These are phyloP conservation scores for Monosporozyma unispora DNA, from an alignment of 805 yeast genomes.

Conservation along the genomic window DNA sequence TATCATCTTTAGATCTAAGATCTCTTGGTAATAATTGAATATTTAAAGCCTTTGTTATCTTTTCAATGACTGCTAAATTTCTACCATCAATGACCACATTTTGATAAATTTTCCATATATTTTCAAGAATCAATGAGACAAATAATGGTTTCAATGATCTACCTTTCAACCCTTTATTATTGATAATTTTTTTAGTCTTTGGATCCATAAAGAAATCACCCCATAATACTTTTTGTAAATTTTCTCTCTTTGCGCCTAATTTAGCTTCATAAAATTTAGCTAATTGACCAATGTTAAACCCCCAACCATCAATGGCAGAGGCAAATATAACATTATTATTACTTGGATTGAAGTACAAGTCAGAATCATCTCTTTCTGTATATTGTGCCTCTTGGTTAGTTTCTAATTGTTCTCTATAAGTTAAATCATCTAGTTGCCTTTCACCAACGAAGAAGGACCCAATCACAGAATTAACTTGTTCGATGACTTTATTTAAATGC, in stretches of 20 bases:
- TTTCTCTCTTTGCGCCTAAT: slow-evolving; percentile 73
- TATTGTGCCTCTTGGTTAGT: slow-evolving; percentile 40
- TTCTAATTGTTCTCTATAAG: slow-evolving; percentile 61
- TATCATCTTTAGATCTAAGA: slow-evolving; percentile 67
- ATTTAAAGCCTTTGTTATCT: slow-evolving; percentile 61
- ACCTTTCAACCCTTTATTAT: slow-evolving; percentile 54
- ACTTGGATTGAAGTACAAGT: slow-evolving; percentile 78
- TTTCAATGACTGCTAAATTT: slow-evolving; percentile 62
- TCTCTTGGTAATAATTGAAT: slow-evolving; percentile 69
- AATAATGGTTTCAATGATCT: slow-evolving; percentile 67
- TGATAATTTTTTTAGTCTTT: slow-evolving; percentile 74
- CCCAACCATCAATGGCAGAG: slow-evolving; percentile 95
- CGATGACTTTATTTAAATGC: slow-evolving; percentile 70
- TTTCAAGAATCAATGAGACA: slow-evolving; percentile 79
- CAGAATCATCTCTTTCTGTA: slow-evolving; percentile 70
- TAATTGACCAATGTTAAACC: slow-evolving; percentile 82
- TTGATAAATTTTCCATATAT: slow-evolving; percentile 85
- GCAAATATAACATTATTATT: slow-evolving; percentile 86
- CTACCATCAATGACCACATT: slow-evolving; percentile 55
- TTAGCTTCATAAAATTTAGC: slow-evolving; percentile 79
- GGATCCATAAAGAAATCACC: slow-evolving; percentile 89
- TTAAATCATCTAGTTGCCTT: slow-evolving; percentile 77
- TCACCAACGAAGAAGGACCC: slow-evolving; percentile 92
- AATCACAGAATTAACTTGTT: slow-evolving; percentile 89
- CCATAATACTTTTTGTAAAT: slow-evolving; percentile 82